Evolutionary conservation across 2,329 filamentous ascomycete genomes (phyloP).

Genomic region (Claviceps africana): DNA sequence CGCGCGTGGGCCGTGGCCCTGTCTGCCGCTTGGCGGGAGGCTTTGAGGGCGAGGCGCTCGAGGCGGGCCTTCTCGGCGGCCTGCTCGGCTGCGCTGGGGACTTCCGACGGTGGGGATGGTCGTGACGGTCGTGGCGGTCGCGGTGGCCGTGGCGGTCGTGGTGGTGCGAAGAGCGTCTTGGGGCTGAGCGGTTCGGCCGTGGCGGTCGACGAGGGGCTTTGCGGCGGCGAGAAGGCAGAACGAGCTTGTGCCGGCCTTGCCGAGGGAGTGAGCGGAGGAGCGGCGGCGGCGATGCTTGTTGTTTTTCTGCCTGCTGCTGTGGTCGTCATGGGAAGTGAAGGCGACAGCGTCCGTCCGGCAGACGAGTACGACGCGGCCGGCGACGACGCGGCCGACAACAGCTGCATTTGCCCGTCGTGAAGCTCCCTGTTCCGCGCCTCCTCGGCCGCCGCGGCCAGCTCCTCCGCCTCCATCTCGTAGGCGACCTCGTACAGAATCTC

Average conservation of each 20-base stretch:
- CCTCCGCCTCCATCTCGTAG: conserved; percentile 52
- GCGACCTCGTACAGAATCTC: conserved; percentile 74
- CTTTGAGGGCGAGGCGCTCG: conserved; percentile 41
- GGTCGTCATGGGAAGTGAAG: not conserved
- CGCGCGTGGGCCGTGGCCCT: conserved; percentile 42
- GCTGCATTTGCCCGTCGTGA: not conserved
- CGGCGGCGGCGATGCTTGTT: too few species aligned
- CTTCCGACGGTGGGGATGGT: not conserved
- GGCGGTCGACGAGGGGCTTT: not conserved
- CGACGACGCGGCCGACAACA: not conserved
- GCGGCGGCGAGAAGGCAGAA: not conserved
- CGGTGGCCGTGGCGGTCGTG: too few species aligned
- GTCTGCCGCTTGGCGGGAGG: conserved; percentile 40
- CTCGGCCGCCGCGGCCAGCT: conserved; percentile 30
- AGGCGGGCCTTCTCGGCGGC: conserved; percentile 48
- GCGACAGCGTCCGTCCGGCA: not conserved
- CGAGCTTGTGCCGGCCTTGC: not conserved
- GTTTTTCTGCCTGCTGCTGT: too few species aligned
- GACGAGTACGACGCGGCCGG: not conserved
- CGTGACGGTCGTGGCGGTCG: not conserved
- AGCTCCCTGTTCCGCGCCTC: conserved; percentile 6
- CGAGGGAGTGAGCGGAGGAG: not conserved
- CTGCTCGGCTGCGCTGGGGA: conserved; percentile 25
- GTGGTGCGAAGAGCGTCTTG: not conserved
- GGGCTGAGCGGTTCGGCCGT: not conserved